Conservation (phyloP, 1,284 basidiomycete species). For the Fomitopsis palustris region DNA sequence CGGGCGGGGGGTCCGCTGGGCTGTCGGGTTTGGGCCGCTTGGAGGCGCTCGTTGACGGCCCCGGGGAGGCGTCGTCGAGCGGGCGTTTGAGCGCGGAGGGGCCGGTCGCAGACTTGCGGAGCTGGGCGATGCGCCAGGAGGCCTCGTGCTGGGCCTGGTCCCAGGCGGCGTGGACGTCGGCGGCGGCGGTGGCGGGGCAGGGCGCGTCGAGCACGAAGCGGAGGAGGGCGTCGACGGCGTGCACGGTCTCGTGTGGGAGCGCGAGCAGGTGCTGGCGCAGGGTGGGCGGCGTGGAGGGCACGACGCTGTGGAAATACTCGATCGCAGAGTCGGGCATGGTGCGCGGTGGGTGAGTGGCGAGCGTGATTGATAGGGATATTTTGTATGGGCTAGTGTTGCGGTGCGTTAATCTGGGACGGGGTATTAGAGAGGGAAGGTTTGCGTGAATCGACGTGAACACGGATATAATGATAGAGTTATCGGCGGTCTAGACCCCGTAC, state of each 20-base stretch:
- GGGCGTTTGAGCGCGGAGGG: conserved; percentile 15
- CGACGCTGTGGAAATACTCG: conserved; percentile 3
- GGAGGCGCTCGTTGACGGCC: neutral
- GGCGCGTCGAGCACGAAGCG: conserved; percentile 21
- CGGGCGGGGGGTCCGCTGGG: neutral
- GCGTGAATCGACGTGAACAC: no score
- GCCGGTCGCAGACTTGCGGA: conserved; percentile 9
- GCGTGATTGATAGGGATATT: neutral
- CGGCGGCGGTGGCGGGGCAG: conserved; percentile 7
- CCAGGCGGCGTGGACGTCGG: conserved; percentile 10
- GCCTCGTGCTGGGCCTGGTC: conserved; percentile 15
- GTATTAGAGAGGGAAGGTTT: no score
- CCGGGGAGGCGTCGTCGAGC: conserved; percentile 15
- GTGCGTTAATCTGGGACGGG: neutral
- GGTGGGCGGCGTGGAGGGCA: neutral
- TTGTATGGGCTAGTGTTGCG: neutral
- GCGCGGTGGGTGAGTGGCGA: neutral
- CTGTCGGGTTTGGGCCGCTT: conserved; percentile 6
- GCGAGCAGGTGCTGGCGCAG: neutral
- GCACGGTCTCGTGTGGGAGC: conserved; percentile 3
- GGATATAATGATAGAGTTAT: no score
- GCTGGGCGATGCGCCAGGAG: conserved; percentile 12
- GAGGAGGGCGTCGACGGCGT: conserved; percentile 18
- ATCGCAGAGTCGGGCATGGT: neutral
- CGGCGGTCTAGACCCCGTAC: no score